Base-by-base conservation (phyloP, 805 yeast genomes). In the Kluyveromyces siamensis region DNA sequence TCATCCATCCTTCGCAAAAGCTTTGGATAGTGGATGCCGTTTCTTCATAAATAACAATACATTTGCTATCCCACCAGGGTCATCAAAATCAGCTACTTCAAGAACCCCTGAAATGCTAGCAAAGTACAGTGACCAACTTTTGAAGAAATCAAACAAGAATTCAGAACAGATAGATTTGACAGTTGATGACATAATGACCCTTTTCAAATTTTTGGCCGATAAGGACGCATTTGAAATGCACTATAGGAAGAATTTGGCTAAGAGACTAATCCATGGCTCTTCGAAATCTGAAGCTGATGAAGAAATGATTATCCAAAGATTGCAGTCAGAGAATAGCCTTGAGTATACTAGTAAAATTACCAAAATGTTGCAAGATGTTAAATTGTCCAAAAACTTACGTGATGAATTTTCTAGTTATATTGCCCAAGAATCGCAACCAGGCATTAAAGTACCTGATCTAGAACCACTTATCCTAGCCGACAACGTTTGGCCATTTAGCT, bases 341-440 rank as follows among this genome's bases (percentile, higher is more conserved):
- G 98, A 93, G 62, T 93, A 91, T 66, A 90, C 98, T 1, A 83
- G 87, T 48, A 91, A 90, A 66, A 86, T 93, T 66, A 86, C 96
- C 19, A 87, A 89, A 58, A 93, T 93, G 99, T 90, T 93, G 66
- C 86, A 84, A 63, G 99, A 93, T 68, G 87, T 93, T 73, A 79
- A 84, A 57, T 78, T 91, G 2, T 87, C 96, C 0, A 80, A 79
- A 52, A 91, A 87, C 48, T 73, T 93, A 61, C 81, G 77, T 44
- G 71, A 69, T 41, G 70, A 70, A 33, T 68, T 72, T 40, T 67
- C 69, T 48, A 64, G 61, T 27, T 57, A 57, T 10, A 54, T 54
- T 17, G 50, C 60, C 5, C 68, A 69, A 27, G 66, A 62, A 18
- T 60, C 63, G 54, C 14, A 6, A 35, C 8, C 21, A 8, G 43